These are phyloP conservation scores for Coriaria nepalensis DNA, from an alignment of 306 rosid species.

Conservation along the genomic window DNA sequence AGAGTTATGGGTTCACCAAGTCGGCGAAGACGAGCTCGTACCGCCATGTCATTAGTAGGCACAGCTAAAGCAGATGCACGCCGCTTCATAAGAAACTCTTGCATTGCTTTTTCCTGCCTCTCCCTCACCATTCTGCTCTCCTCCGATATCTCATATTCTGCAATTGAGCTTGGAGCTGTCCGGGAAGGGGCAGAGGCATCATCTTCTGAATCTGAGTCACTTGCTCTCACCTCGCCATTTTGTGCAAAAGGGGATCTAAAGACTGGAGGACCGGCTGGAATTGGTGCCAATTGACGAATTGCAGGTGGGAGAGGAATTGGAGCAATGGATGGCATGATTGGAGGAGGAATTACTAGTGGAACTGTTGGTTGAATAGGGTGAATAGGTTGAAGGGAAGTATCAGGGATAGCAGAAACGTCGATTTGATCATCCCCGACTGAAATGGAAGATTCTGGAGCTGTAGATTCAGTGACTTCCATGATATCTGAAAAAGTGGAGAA, in stretches of 20 bases:
- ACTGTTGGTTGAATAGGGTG: constrained; percentile 25
- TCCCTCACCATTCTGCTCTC: constrained; percentile 67
- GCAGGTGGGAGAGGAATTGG: constrained; percentile 41
- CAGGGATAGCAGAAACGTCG: constrained; percentile 17
- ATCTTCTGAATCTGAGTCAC: constrained; percentile 53
- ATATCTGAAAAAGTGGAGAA: constrained; percentile 3
- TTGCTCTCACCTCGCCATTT: constrained; percentile 49
- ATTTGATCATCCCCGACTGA: constrained; percentile 27
- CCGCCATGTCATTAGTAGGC: constrained; percentile 90
- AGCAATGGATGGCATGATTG: constrained; percentile 52
- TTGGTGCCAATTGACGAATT: constrained; percentile 41
- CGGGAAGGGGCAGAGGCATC: constrained; percentile 24
- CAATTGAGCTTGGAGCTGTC: constrained; percentile 27
- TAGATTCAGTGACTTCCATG: constrained; percentile 23
- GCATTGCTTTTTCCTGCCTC: constrained; percentile 74
- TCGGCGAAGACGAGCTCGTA: constrained; percentile 73
- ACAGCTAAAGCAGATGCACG: constrained; percentile 80
- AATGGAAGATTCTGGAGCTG: constrained; percentile 34
- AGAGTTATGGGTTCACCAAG: constrained; percentile 84
- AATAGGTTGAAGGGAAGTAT: constrained; percentile 15
- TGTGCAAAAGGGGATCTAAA: constrained; percentile 31
- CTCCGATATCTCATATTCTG: constrained; percentile 74
- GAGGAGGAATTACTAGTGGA: constrained; percentile 23
- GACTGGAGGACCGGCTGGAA: constrained; percentile 48
- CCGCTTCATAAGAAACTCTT: constrained; percentile 72